A percentile compares a stretch with the other conserved stretches of the same genome.
These are phyloP conservation scores for Torulaspora gathmanii DNA, from an alignment of 805 yeast species.

Conservation along the genomic window DNA sequence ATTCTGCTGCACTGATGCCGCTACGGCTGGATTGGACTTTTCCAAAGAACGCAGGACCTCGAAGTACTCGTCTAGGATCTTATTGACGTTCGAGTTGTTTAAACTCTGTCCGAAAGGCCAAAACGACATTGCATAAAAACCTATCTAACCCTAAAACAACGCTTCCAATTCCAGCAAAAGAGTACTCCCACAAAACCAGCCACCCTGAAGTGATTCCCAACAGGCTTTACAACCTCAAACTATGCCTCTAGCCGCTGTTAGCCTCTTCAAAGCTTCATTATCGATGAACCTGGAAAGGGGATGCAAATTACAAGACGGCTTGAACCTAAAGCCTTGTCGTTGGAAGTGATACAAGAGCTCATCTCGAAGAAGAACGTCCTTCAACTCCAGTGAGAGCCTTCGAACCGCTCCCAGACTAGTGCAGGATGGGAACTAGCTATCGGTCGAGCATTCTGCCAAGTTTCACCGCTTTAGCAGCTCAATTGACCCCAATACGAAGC, in stretches of 20 bases:
- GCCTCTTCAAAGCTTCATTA: background rate
- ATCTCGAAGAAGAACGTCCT: too few species aligned
- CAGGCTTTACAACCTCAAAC: background rate
- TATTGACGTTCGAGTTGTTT: conserved; percentile 36
- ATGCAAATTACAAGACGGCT: background rate
- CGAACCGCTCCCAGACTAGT: background rate
- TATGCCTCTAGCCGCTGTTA: background rate
- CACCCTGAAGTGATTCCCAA: background rate
- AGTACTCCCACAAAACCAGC: background rate
- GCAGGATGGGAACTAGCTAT: too few species aligned
- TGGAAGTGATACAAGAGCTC: background rate
- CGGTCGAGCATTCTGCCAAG: background rate
- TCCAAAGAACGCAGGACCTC: conserved; percentile 29
- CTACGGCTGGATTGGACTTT: conserved; percentile 17
- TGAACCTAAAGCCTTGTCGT: background rate
- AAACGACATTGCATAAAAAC: conserved; percentile 35
- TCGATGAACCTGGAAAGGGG: conserved; percentile 3
- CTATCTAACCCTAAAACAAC: background rate
- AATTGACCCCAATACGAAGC: background rate
- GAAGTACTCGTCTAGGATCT: conserved; percentile 41
- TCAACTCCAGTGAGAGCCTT: too few species aligned
- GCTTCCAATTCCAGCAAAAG: background rate
- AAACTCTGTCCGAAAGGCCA: conserved; percentile 44
- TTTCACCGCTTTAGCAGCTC: background rate
- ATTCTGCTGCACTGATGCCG: conserved; percentile 14